Base-by-base conservation (phyloP, 2,329 filamentous ascomycete genomes). In the Amphichorda felina region DNA sequence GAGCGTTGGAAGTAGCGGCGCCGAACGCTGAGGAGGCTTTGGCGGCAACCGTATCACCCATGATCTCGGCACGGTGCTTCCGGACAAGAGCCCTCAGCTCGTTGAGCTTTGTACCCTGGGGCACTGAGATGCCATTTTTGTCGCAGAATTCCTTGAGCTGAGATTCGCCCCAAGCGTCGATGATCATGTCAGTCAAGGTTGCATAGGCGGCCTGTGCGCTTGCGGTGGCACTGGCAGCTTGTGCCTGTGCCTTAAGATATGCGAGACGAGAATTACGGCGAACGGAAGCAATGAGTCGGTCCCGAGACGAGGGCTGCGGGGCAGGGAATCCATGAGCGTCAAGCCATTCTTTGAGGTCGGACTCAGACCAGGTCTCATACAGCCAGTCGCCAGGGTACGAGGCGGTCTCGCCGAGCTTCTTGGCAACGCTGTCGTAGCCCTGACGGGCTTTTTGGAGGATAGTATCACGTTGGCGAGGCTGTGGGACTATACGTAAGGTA, bases 351-450 rank as follows among this genome's bases (percentile, higher is more conserved):
- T 96, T 96, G 43, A 94, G 64, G 34, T 95, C 89, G 44, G 88
- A 95, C 44, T 94, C 84, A 35, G 83, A 80, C 91, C 91, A 98
- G 7, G 80, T 70, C 41, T 79, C 72, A 54, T 95, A 98, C 30
- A 96, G 66, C 91, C 91, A 96, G 63, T 95, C 77, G 27, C 91
- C 91, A 24, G 91, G 91, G 53, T 96, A 96, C n/a, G 76, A 63
- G 35, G 75, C 64, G 11, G 85, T 81, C 60, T 95, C 81, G 41
- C 84, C 84, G 9, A 57, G 55, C 59, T 77, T 78, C 59, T 85
- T 78, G 13, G 89, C 86, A 38, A 79, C 61, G 2, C 72, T 61
- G 47, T 94, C 83, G 53, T 94, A 96, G 59, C 77, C 88, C 43
- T 81, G 70, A 43, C 89, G 85, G 40, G 79, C 75, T 48, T 84